Base-by-base conservation (phyloP, 345 rosid genomes). In the Punica granatum region DNA sequence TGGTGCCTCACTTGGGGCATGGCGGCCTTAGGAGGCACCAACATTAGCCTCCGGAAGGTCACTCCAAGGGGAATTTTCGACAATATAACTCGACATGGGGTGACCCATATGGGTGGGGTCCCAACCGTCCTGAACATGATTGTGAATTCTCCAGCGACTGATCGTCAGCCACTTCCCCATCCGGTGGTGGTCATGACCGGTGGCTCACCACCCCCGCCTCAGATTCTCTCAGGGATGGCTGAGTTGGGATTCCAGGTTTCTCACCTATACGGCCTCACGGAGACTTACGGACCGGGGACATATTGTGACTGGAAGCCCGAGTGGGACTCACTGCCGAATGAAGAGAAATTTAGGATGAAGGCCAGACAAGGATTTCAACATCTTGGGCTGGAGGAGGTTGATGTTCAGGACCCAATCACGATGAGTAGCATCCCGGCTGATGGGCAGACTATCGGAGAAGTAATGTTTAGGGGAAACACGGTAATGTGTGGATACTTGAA, bases 1-100 rank as follows among this genome's bases (percentile, higher is more conserved):
- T 90, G 98, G 97, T 88, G 93, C 56, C 88, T 92, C 3, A 37
- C 71, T 14, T 92, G 98, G 98, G 98, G 95, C 12, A 72, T 92
- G 42, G 92, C 97, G 0, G 97, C 97, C 0, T 90, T 79, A 46
- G 98, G 98, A 4, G 98, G 97, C 48, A 88, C 89, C 0, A 92
- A 85, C 71, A 70, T 92, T 44, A 90, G 96, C 77, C 76, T 85
- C 0, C 77, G 92, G 66, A 88, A 85, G 37, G 85, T 88, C 66
- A 59, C 82, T 14, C 81, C 97, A 0, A 74, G 75, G 65, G 77
- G 67, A 42, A 83, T 92, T 37, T 90, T 90, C 58, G 85, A 86
- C 54, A 79, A 68, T 63, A 86, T 88, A 49, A 78, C 60, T 2
- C 53, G 23, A 60, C 88, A 92, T 42, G 77, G 77, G 3, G 96